Percentiles rank a stretch among this genome's conserved stretches.
Conservation (phyloP, 257 asterid genomes). For the Salvia hispanica region DNA sequence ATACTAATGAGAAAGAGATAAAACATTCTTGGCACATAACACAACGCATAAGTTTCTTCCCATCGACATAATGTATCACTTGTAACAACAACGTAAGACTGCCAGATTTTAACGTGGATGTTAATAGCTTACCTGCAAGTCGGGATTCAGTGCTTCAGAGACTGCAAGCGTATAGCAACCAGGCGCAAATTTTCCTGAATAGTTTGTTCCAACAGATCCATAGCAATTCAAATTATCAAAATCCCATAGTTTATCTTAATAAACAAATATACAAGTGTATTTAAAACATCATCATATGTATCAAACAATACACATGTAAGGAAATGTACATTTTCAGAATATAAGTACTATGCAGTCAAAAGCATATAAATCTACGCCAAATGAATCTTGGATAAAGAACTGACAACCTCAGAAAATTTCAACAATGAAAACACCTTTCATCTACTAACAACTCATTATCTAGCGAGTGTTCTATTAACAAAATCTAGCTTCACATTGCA, state of each 20-base stretch:
- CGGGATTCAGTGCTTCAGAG: conserved; percentile 82
- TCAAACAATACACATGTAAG: not conserved
- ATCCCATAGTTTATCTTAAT: not conserved
- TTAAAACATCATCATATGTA: not conserved
- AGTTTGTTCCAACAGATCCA: conserved; percentile 20
- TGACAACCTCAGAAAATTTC: not conserved
- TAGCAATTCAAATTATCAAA: conserved; percentile 11
- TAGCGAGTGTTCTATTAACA: not conserved
- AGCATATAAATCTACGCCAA: not conserved
- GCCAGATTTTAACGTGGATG: not conserved
- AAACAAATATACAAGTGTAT: not conserved
- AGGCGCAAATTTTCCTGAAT: conserved; percentile 75
- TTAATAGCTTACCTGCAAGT: conserved; percentile 51
- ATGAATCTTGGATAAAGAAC: not conserved
- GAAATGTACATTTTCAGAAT: not conserved
- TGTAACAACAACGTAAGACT: not conserved
- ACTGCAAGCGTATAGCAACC: conserved; percentile 93
- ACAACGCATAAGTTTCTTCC: too few relatives aligned
- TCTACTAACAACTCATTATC: not conserved
- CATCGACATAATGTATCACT: too few relatives aligned
- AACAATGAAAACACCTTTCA: not conserved
- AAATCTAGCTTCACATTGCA: not conserved
- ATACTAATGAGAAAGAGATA: conserved; percentile 2
- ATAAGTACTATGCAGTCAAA: not conserved
- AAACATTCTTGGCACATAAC: not conserved